phyloP scores from a whole-genome alignment of 805 yeast species.

The Candida montana region DNA sequence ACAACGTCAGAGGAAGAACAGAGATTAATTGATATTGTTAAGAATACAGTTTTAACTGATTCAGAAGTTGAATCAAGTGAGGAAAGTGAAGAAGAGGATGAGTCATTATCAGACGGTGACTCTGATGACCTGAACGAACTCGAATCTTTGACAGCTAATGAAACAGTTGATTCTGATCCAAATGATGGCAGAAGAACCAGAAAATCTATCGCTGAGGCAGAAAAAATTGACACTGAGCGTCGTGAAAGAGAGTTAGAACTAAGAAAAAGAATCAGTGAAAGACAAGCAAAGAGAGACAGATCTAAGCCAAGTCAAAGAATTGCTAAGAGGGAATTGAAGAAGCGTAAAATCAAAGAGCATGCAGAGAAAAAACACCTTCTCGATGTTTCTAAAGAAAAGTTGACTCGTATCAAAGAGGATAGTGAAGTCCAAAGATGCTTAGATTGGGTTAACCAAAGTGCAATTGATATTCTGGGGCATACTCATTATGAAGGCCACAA shows the following conservation, averaged over 20 bases:
- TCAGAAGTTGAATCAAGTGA: slow-evolving; percentile 27
- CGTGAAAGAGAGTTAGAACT: slow-evolving; percentile 10
- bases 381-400: slow-evolving; percentile 22
- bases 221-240: slow-evolving; percentile 17
- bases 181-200: slow-evolving; percentile 23
- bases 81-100: slow-evolving; percentile 13
- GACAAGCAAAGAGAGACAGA: slow-evolving; percentile 19
- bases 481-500: slow-evolving; percentile 49
- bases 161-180: slow-evolving; percentile 2
- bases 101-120: slow-evolving; percentile 15
- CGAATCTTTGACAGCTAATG: slow-evolving; percentile 8
- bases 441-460: slow-evolving; percentile 60
- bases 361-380: slow-evolving; percentile 25
- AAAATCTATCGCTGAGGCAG: slow-evolving; percentile 22
- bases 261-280: slow-evolving; percentile 11
- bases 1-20: slow-evolving; percentile 37
- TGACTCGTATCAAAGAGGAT: slow-evolving; percentile 32
- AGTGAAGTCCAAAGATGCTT: slow-evolving; percentile 42
- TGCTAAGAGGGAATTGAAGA: slow-evolving; percentile 30
- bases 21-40: slow-evolving; percentile 35
- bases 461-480: slow-evolving; percentile 45
- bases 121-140: slow-evolving; percentile 8
- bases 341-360: slow-evolving; percentile 29
- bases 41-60: slow-evolving; percentile 31
- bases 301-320: slow-evolving; percentile 32